These are phyloP conservation scores for Bipolaris oryzae DNA, from an alignment of 2,329 filamentous ascomycete species.

Conservation along the genomic window DNA sequence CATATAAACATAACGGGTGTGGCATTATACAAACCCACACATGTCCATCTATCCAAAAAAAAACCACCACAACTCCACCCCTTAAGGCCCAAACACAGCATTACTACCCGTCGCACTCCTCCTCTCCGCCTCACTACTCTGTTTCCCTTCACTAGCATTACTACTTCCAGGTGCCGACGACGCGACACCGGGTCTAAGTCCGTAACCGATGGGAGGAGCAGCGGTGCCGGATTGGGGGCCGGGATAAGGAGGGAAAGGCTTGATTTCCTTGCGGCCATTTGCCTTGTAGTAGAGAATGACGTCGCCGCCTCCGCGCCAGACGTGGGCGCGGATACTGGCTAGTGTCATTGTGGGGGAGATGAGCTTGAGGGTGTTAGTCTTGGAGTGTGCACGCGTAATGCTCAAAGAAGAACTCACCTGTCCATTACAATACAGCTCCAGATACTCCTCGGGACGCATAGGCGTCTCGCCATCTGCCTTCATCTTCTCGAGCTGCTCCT, in stretches of 20 bases:
- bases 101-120: slow-evolving; percentile 28
- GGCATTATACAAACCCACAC: background rate
- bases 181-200: slow-evolving; percentile 10
- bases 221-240: slow-evolving; percentile 22
- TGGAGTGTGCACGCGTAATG: too few species aligned
- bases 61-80: background rate
- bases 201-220: slow-evolving; percentile 11
- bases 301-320: slow-evolving; percentile 96
- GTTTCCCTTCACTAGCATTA: slow-evolving; percentile 40
- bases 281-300: slow-evolving; percentile 88
- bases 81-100: slow-evolving; percentile 25
- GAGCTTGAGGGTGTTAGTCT: too few species aligned
- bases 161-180: slow-evolving; percentile 28
- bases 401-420: slow-evolving; percentile 68
- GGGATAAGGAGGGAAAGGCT: slow-evolving; percentile 26
- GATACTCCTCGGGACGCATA: slow-evolving; percentile 85
- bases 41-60: background rate
- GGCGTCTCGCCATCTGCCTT: slow-evolving; percentile 21
- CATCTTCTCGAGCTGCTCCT: slow-evolving; percentile 59
- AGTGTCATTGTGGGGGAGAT: slow-evolving; percentile 86
- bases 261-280: slow-evolving; percentile 77
- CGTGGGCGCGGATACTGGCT: slow-evolving; percentile 86
- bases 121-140: slow-evolving; percentile 37
- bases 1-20: slow-evolving; percentile 1
- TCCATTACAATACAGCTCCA: slow-evolving; percentile 93